These are phyloP conservation scores for Parastagonospora nodorum DNA, from an alignment of 2,329 filamentous ascomycete genomes.

Conservation along the genomic window DNA sequence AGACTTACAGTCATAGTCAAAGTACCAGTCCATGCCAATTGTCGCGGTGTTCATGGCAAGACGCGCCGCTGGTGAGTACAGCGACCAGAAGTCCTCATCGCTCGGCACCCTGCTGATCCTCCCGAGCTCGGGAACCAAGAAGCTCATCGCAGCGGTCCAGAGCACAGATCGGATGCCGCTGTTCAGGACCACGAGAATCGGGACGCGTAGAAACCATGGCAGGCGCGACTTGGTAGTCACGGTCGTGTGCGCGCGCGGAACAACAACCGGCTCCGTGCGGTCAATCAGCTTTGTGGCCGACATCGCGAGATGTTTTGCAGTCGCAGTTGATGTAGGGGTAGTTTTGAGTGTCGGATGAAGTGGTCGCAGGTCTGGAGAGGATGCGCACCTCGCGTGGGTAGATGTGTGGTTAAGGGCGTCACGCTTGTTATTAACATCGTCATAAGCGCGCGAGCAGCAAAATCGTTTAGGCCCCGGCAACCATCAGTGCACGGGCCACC, in stretches of 20 bases:
- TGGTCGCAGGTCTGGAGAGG: conserved; percentile 5
- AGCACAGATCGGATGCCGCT: conserved; percentile 68
- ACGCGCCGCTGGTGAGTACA: conserved; percentile 54
- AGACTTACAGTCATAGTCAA: conserved; percentile 71
- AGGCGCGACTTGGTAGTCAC: conserved; percentile 33
- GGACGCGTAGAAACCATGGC: conserved; percentile 46
- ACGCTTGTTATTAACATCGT: conserved; percentile 4
- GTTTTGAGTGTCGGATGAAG: background rate
- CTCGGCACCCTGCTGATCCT: conserved; percentile 65
- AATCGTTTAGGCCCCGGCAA: background rate
- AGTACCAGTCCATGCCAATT: conserved; percentile 73
- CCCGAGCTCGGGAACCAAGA: conserved; percentile 69
- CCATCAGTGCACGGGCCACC: background rate
- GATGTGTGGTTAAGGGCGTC: conserved; percentile 4
- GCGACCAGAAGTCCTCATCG: conserved; percentile 63
- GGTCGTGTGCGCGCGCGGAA: conserved; percentile 29
- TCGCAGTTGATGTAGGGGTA: conserved; percentile 2
- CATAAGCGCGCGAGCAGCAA: background rate
- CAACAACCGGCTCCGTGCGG: conserved; percentile 32
- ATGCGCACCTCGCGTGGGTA: conserved; percentile 22
- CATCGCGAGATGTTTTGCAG: conserved; percentile 21
- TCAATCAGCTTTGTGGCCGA: conserved; percentile 28
- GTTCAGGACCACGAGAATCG: conserved; percentile 56
- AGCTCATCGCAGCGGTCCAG: conserved; percentile 65
- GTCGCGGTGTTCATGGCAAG: conserved; percentile 66